Evolutionary conservation across 441 rosid genomes (phyloP), one percentile per base, ranked within the genome.

Genomic region (Gossypium trilobum): DNA sequence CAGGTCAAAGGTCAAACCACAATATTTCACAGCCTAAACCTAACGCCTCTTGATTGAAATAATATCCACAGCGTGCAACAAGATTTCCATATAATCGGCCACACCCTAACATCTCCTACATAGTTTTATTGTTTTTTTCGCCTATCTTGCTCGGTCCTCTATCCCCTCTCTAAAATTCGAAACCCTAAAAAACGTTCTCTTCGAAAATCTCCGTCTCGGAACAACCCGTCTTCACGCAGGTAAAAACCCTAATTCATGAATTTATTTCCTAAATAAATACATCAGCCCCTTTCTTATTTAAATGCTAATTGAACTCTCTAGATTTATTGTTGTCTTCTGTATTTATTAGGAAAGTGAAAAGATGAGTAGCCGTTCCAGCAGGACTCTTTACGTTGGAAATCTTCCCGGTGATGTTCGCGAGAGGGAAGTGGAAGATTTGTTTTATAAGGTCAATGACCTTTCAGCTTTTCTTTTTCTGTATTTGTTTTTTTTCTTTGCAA

Each of bases 331-430:
- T 44, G 50, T 44, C 4, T 27, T 20, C 70, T 2, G 42, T 39
- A 19, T 60, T 71, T 80, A 56, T 36, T 14, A 71, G 70, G 73
- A 59, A 0, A n/a, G 36, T 78, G 83, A 68, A 71, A 23, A 75
- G 71, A 95, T 92, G 98, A 95, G 95, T 72, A 89, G 97, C 86
- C 95, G 96, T n/a, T 88, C 97, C 1, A 92, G 97, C 81, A 85
- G 97, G 78, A 95, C 98, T 19, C 86, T 95, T 1, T 92, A 91
- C 78, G 97, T 92, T 17, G 98, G 97, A 17, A 95, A 92, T 82
- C 92, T 95, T 29, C 99, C 99, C 44, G 97, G 97, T 8, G 98
- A 95, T 84, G 87, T 88, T 75, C 97, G 99, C 20, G 96, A 91
- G 85, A 86, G 85, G 77, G 99, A 91, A 85, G 97, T 95, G 23